phyloP scores from a whole-genome alignment of 352 stramenopile genomes.

The Globisporangium polare region DNA sequence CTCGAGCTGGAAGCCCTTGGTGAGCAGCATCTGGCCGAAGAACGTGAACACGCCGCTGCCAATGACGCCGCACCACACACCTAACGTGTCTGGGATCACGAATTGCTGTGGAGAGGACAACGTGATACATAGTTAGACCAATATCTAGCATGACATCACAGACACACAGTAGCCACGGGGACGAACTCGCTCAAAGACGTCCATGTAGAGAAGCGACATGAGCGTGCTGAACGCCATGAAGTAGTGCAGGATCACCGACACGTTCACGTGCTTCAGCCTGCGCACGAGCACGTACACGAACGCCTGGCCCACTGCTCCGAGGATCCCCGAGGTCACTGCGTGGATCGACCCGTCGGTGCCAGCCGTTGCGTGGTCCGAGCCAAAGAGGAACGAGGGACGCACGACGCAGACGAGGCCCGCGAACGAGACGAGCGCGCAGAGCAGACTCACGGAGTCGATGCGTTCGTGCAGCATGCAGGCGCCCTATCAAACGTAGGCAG shows the following conservation, averaged over 20 bases:
- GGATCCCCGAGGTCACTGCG: constrained; percentile 41
- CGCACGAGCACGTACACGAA: constrained; percentile 72
- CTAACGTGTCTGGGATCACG: no score
- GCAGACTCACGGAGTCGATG: constrained; percentile 23
- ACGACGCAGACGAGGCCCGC: constrained; percentile 38
- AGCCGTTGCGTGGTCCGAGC: constrained; percentile 37
- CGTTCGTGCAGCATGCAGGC: constrained; percentile 24
- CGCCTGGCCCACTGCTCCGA: constrained; percentile 56
- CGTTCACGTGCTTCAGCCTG: constrained; percentile 49
- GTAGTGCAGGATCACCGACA: constrained; percentile 74
- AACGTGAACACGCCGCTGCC: no score
- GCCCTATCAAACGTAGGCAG: constrained; percentile 14
- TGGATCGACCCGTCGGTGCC: constrained; percentile 44
- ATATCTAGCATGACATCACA: no score
- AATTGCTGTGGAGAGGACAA: no score
- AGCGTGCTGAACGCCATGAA: constrained; percentile 66
- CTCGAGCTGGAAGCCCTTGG: no score
- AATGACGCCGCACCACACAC: no score
- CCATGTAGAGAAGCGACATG: constrained; percentile 47
- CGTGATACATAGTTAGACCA: no score
- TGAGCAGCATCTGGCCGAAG: no score
- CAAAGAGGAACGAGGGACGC: constrained; percentile 34
- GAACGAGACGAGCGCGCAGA: constrained; percentile 30
- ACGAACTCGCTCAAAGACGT: constrained; percentile 42
- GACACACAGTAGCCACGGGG: no score